A percentile compares a stretch with the other conserved stretches of the same genome.
These are phyloP conservation scores for Phoma sp. DNA, from an alignment of 2,329 filamentous ascomycete species.

Conservation along the genomic window DNA sequence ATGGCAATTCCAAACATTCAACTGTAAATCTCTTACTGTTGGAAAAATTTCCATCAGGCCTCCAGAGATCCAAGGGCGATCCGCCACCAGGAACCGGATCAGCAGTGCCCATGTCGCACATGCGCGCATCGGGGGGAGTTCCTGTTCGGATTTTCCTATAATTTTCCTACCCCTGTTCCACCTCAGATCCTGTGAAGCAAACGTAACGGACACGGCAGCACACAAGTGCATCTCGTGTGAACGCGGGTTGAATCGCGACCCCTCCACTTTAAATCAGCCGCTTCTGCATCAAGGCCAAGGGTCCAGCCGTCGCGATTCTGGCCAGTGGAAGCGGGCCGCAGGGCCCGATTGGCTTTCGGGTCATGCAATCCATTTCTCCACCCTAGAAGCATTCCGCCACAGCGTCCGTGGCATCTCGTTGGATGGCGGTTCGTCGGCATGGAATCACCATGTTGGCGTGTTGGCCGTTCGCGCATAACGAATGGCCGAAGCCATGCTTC, in stretches of 20 bases:
- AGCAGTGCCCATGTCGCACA: slow-evolving; percentile 6
- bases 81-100: slow-evolving; percentile 9
- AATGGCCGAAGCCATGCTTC: slow-evolving; percentile 10
- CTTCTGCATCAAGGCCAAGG: slow-evolving; percentile 19
- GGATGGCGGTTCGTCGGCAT: slow-evolving; percentile 1
- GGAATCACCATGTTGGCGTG: slow-evolving; percentile 9
- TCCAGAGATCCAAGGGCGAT: slow-evolving; percentile 1
- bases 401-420: slow-evolving; percentile 20
- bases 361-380: background rate
- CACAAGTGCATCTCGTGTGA: background rate
- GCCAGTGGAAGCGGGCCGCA: slow-evolving; percentile 20
- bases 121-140: background rate
- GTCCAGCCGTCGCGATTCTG: slow-evolving; percentile 18
- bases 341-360: slow-evolving; percentile 7
- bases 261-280: slow-evolving; percentile 18
- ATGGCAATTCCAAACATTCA: background rate
- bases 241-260: slow-evolving; percentile 10
- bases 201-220: slow-evolving; percentile 14
- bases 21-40: background rate
- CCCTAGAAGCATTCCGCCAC: background rate
- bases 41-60: background rate
- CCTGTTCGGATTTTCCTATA: slow-evolving; percentile 4
- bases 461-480: slow-evolving; percentile 9
- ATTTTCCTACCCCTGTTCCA: slow-evolving; percentile 7
- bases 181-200: slow-evolving; percentile 4